Evolutionary conservation across 176 grass and related monocot genomes (phyloP).

Genomic region (Musa itinerans): DNA sequence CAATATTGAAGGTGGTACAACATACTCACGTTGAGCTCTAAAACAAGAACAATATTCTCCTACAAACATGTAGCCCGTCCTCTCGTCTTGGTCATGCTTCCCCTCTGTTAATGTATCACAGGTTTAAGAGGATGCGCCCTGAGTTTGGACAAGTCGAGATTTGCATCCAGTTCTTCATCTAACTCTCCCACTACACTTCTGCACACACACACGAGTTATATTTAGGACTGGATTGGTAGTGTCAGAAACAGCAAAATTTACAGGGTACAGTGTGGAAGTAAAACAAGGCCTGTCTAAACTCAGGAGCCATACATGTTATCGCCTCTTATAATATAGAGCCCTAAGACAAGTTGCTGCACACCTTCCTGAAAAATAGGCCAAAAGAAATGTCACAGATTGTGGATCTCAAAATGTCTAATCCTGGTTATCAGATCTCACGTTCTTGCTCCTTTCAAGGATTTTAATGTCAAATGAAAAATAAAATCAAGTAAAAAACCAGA

Average conservation of each 20-base stretch:
- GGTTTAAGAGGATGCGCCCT: slow-evolving; percentile 75
- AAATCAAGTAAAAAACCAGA: background rate
- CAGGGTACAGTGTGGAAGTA: background rate
- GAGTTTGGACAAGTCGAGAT: slow-evolving; percentile 58
- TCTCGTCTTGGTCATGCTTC: background rate
- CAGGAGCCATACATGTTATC: slow-evolving; percentile 69
- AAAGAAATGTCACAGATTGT: background rate
- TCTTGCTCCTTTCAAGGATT: background rate
- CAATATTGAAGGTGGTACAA: too few species aligned
- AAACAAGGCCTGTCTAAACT: background rate
- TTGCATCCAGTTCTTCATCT: slow-evolving; percentile 79
- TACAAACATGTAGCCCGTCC: too few species aligned
- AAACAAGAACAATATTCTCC: background rate
- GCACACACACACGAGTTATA: slow-evolving; percentile 12
- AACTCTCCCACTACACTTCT: slow-evolving; percentile 81
- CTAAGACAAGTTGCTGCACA: slow-evolving; percentile 72
- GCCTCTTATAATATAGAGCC: slow-evolving; percentile 88
- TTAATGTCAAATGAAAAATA: background rate
- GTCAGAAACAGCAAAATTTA: background rate
- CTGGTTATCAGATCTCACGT: too few species aligned
- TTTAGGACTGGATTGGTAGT: background rate
- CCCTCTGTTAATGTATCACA: slow-evolving; percentile 47
- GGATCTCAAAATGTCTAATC: background rate
- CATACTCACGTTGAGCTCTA: background rate
- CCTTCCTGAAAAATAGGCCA: slow-evolving; percentile 48